These are phyloP conservation scores for Pseudocercospora crystallina DNA, from an alignment of 2,329 filamentous ascomycete species.

Conservation along the genomic window DNA sequence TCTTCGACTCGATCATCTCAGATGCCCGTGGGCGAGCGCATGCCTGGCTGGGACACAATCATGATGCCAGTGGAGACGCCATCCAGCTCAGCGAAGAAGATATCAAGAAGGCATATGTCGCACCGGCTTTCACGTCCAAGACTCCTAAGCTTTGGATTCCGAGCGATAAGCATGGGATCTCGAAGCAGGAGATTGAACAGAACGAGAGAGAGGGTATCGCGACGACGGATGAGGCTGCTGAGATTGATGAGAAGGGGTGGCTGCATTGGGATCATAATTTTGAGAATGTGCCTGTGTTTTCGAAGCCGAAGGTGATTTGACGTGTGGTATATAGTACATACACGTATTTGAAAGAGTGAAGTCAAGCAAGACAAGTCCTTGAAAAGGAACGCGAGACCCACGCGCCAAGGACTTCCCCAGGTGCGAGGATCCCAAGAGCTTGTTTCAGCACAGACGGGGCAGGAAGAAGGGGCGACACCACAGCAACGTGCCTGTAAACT, in stretches of 20 bases:
- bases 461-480: too few species aligned
- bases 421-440: not conserved
- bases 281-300: conserved; percentile 45
- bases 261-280: conserved; percentile 46
- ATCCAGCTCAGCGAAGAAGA: conserved; percentile 29
- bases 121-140: conserved; percentile 45
- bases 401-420: conserved; percentile 3
- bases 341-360: too few species aligned
- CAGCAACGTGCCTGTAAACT: too few species aligned
- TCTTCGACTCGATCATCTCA: conserved; percentile 33
- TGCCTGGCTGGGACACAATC: conserved; percentile 23
- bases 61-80: conserved; percentile 21
- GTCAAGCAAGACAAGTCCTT: too few species aligned
- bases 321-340: not conserved
- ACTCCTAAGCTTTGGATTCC: conserved; percentile 49
- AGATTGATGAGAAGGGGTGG: conserved; percentile 46
- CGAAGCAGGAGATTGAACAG: conserved; percentile 42
- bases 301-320: conserved; percentile 32
- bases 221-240: conserved; percentile 48
- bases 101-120: conserved; percentile 43
- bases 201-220: conserved; percentile 40
- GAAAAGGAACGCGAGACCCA: not conserved
- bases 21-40: conserved; percentile 23
- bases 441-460: too few species aligned
- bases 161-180: conserved; percentile 45